These are phyloP conservation scores for Chalciporus piperatus DNA, from an alignment of 768 basidiomycete genomes.

Conservation along the genomic window DNA sequence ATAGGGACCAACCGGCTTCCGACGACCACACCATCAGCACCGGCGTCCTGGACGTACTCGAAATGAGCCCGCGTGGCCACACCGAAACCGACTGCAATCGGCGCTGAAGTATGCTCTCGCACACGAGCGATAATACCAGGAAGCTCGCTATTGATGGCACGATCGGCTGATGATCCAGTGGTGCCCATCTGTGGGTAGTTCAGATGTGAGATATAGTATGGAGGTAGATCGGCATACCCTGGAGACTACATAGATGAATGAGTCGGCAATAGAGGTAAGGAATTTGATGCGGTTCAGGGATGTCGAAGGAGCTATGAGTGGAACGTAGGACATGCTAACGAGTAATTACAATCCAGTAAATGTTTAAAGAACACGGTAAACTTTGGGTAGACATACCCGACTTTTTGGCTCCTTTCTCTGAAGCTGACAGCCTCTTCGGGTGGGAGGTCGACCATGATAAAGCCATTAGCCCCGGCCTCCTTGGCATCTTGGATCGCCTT, in stretches of 20 bases:
- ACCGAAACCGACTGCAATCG: constrained; percentile 95
- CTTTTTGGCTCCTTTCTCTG: constrained; percentile 79
- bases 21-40: constrained; percentile 95
- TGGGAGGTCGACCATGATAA: constrained; percentile 96
- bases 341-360: constrained; percentile 1
- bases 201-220: not conserved
- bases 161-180: constrained; percentile 83
- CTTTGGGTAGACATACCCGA: constrained; percentile 54
- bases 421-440: constrained; percentile 94
- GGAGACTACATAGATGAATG: constrained; percentile 98
- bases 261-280: constrained; percentile 89
- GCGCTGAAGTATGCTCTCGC: constrained; percentile 70
- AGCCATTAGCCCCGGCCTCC: constrained; percentile 93
- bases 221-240: constrained; percentile 50
- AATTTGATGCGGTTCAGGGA: constrained; percentile 85
- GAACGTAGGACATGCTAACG: constrained; percentile 86
- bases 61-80: constrained; percentile 90
- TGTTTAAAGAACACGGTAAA: not conserved
- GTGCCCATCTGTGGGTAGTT: constrained; percentile 80
- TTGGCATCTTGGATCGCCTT: constrained; percentile 87
- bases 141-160: constrained; percentile 69
- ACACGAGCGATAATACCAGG: constrained; percentile 85
- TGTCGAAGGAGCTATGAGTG: constrained; percentile 93
- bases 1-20: constrained; percentile 83
- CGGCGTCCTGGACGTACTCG: constrained; percentile 76